Evolutionary conservation across 495 filamentous ascomycete genomes (phyloP).

Genomic region (Platismatia glauca): DNA sequence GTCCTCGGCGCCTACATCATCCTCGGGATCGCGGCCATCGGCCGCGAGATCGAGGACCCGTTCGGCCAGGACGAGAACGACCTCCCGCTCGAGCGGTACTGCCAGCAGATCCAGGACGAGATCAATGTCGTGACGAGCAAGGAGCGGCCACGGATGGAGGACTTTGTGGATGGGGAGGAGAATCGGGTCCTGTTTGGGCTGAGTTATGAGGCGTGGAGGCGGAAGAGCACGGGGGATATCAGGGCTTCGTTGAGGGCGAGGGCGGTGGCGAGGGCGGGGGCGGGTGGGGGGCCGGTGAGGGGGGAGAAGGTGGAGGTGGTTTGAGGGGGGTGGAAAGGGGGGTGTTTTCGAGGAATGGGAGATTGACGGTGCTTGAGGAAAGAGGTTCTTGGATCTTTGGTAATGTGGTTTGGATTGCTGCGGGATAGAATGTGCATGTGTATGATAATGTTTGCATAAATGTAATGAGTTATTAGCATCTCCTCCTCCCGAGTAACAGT

Average conservation of each 20-base stretch:
- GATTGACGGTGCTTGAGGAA: too few species aligned
- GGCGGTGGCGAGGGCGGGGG: conserved; percentile 13
- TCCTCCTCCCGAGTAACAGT: too few species aligned
- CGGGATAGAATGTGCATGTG: too few species aligned
- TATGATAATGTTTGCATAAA: too few species aligned
- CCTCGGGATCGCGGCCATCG: conserved; percentile 77
- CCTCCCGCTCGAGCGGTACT: conserved; percentile 69
- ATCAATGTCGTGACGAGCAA: conserved; percentile 61
- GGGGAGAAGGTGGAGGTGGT: neutral
- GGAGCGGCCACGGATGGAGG: conserved; percentile 44
- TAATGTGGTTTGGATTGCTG: too few species aligned
- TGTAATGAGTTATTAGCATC: too few species aligned
- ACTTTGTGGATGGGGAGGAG: conserved; percentile 47
- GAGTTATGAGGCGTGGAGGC: conserved; percentile 55
- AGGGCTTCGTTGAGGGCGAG: conserved; percentile 43
- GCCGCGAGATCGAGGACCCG: conserved; percentile 81
- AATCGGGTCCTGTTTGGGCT: conserved; percentile 65
- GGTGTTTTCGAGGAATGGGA: too few species aligned
- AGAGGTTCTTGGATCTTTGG: too few species aligned
- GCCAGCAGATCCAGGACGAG: conserved; percentile 59
- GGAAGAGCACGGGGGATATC: conserved; percentile 51
- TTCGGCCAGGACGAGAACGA: conserved; percentile 86
- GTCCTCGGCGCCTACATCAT: conserved; percentile 83
- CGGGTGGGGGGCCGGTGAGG: neutral
- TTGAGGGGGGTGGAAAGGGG: too few species aligned